These are phyloP conservation scores for Canna indica DNA, from an alignment of 176 grass and related monocot genomes.

Conservation along the genomic window DNA sequence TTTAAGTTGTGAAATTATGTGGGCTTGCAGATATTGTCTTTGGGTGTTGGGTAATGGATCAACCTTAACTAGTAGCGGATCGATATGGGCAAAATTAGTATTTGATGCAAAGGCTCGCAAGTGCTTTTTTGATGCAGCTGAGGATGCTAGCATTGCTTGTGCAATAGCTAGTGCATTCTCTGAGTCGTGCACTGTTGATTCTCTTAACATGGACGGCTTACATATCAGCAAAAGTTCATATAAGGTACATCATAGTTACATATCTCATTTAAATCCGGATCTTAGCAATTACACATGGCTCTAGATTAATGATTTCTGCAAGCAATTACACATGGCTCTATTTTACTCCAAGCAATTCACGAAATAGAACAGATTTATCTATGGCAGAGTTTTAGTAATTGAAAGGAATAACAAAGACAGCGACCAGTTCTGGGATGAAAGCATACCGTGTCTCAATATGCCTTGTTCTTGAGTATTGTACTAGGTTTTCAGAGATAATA, in stretches of 20 bases:
- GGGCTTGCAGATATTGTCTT: slow-evolving; percentile 42
- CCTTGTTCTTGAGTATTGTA: too few relatives aligned
- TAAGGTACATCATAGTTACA: neutral
- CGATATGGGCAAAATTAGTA: slow-evolving; percentile 40
- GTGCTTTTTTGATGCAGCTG: slow-evolving; percentile 45
- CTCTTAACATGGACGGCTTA: neutral
- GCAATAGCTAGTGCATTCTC: neutral
- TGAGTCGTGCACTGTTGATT: neutral
- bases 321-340: too few relatives aligned
- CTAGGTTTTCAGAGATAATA: too few relatives aligned
- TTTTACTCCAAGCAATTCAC: too few relatives aligned
- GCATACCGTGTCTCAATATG: too few relatives aligned
- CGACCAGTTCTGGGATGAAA: too few relatives aligned
- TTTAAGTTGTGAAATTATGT: slow-evolving; percentile 6
- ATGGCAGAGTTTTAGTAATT: too few relatives aligned
- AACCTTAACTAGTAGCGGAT: slow-evolving; percentile 30
- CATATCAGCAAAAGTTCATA: neutral
- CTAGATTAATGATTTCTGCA: too few relatives aligned
- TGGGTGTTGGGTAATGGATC: slow-evolving; percentile 46
- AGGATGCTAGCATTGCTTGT: slow-evolving; percentile 12
- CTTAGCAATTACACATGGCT: too few relatives aligned
- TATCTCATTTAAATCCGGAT: neutral
- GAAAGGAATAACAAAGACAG: too few relatives aligned
- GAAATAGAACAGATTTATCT: too few relatives aligned
- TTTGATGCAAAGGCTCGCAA: slow-evolving; percentile 27